Conservation (phyloP, 345 rosid species). For the Odontarrhena argentea region DNA sequence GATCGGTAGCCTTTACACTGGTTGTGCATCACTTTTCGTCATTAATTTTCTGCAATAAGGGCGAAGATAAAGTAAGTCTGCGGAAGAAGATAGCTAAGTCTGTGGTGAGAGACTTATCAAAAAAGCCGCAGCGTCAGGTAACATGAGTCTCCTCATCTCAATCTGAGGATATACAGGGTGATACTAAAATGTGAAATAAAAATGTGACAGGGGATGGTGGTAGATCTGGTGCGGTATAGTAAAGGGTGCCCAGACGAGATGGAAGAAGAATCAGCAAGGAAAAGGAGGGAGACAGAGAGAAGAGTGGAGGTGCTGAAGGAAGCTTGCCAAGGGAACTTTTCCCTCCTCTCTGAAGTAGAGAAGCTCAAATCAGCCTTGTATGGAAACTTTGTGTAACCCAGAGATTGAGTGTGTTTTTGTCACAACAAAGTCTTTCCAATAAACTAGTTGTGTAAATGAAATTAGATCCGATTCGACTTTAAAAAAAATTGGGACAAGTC, state of each 20-base stretch:
- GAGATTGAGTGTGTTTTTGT: not conserved
- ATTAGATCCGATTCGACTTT: too few species aligned
- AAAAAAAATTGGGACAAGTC: too few species aligned
- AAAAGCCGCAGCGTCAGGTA: conserved; percentile 71
- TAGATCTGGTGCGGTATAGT: conserved; percentile 54
- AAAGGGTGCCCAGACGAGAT: conserved; percentile 32
- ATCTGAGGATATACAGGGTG: not conserved
- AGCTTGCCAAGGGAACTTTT: conserved; percentile 65
- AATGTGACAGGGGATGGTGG: conserved; percentile 64
- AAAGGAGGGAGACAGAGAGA: conserved; percentile 27
- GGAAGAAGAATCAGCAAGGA: conserved; percentile 33
- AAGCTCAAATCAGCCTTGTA: conserved; percentile 45
- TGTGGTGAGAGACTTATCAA: conserved; percentile 68
- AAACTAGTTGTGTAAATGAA: too few species aligned
- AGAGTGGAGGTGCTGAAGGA: conserved; percentile 55
- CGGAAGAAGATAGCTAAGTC: conserved; percentile 65
- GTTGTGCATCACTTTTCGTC: conserved; percentile 71
- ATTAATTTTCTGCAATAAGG: conserved; percentile 49
- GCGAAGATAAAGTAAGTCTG: conserved; percentile 40
- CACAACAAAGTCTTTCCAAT: too few species aligned
- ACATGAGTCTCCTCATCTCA: not conserved
- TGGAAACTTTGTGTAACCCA: conserved; percentile 9
- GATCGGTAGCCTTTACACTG: conserved; percentile 61
- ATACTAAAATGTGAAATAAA: conserved; percentile 5
- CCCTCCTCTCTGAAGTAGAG: conserved; percentile 59